phyloP scores from a whole-genome alignment of 1,284 basidiomycete genomes.

The Apiotrichum brassicae region DNA sequence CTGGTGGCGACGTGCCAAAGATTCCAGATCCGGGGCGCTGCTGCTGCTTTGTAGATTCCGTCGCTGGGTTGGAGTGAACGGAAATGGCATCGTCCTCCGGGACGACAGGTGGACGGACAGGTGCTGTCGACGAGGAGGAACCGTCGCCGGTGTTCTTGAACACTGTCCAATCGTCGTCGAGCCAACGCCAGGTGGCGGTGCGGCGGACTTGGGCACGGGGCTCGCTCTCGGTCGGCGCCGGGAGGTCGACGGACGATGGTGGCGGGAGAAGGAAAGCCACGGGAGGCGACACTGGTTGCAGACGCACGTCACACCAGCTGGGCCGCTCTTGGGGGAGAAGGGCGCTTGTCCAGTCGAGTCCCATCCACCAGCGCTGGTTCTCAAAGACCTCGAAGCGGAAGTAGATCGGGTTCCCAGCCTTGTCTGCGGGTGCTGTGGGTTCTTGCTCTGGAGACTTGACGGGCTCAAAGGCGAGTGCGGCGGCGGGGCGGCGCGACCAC shows the following conservation, averaged over 20 bases:
- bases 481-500: constrained; percentile 34
- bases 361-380: constrained; percentile 82
- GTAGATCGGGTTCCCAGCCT: constrained; percentile 50
- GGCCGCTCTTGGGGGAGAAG: constrained; percentile 83
- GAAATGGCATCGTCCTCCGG: constrained; percentile 2
- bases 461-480: constrained; percentile 26
- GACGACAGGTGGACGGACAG: neutral
- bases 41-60: neutral
- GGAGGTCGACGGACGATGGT: constrained; percentile 49
- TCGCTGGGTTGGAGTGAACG: neutral
- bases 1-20: constrained; percentile 7
- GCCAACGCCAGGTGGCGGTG: constrained; percentile 75
- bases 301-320: constrained; percentile 61
- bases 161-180: constrained; percentile 79
- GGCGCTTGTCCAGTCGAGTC: constrained; percentile 79
- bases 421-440: constrained; percentile 12
- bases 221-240: constrained; percentile 34
- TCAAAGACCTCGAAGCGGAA: constrained; percentile 85
- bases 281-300: constrained; percentile 52
- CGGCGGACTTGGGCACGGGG: constrained; percentile 53
- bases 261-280: constrained; percentile 43
- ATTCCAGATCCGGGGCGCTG: constrained; percentile 18
- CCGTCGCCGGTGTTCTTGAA: neutral
- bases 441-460: constrained; percentile 20
- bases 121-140: neutral